Conservation (phyloP, 106 monocot genomes). For the Agapanthus africanus region DNA sequence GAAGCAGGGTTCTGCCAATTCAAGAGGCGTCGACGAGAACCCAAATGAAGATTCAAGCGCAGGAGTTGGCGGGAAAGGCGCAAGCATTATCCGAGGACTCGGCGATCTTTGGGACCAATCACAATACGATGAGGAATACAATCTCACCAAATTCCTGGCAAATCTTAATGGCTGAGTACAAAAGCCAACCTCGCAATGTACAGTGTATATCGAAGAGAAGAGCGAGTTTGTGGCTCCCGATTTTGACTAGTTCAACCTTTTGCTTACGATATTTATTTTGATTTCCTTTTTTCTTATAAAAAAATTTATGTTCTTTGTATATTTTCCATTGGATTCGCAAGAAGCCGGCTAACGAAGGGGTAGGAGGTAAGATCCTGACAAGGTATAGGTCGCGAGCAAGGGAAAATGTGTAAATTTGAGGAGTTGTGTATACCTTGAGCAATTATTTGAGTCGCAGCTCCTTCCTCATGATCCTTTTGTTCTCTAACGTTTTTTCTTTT, state of each 20-base stretch:
- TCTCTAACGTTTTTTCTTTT: too few relatives aligned
- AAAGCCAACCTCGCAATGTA: slow-evolving; percentile 12
- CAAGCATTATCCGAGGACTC: slow-evolving; percentile 69
- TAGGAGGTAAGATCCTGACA: slow-evolving; percentile 9
- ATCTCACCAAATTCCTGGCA: slow-evolving; percentile 63
- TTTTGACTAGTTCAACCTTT: slow-evolving; percentile 31
- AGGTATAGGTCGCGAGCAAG: not conserved
- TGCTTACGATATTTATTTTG: not conserved
- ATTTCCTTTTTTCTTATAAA: slow-evolving; percentile 4
- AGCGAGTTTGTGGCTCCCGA: slow-evolving; percentile 19
- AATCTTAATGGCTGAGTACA: slow-evolving; percentile 60
- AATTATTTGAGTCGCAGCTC: not conserved
- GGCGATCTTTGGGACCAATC: slow-evolving; percentile 93
- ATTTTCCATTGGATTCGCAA: slow-evolving; percentile 13
- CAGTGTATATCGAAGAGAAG: slow-evolving; percentile 34
- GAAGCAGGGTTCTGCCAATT: slow-evolving; percentile 31
- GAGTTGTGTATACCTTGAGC: slow-evolving; percentile 15
- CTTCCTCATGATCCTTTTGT: not conserved
- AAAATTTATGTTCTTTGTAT: slow-evolving; percentile 11
- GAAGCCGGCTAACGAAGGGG: slow-evolving; percentile 31
- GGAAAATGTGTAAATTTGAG: slow-evolving; percentile 17
- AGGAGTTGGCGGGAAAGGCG: slow-evolving; percentile 47
- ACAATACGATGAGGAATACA: slow-evolving; percentile 78
- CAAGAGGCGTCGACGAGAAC: slow-evolving; percentile 19
- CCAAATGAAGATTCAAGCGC: slow-evolving; percentile 30